Conservation (phyloP, 164 flowering plant genomes). For the Vitis amurensis region DNA sequence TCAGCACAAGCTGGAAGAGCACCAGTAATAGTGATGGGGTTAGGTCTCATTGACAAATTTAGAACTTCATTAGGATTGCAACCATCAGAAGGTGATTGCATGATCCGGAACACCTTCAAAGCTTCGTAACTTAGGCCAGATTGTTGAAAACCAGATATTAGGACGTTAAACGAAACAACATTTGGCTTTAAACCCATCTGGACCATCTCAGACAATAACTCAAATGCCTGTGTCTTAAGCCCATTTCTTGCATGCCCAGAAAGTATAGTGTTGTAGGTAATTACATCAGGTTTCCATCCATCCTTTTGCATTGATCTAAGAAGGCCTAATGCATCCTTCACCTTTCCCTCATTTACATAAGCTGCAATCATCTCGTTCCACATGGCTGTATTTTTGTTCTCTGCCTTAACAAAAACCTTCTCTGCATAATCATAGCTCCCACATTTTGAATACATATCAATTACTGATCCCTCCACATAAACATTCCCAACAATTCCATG, state of each 20-base stretch:
- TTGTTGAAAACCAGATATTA: constrained; percentile 58
- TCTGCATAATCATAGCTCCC: constrained; percentile 35
- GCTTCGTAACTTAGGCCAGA: constrained; percentile 40
- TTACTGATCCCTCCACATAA: constrained; percentile 44
- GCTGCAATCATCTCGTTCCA: constrained; percentile 54
- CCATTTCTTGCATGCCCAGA: constrained; percentile 43
- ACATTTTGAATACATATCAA: constrained; percentile 49
- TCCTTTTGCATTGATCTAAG: constrained; percentile 28
- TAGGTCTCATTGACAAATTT: constrained; percentile 21
- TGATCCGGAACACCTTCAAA: constrained; percentile 37
- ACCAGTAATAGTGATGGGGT: constrained; percentile 30
- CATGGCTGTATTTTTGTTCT: constrained; percentile 33
- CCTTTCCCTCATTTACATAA: constrained; percentile 38
- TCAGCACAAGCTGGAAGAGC: constrained; percentile 58
- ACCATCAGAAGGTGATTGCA: constrained; percentile 26
- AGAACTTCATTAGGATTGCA: constrained; percentile 8
- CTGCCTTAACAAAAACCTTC: constrained; percentile 27
- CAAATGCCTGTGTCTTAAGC: constrained; percentile 34
- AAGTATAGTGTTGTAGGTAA: constrained; percentile 47
- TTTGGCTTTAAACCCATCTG: constrained; percentile 40
- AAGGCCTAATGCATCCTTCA: constrained; percentile 25
- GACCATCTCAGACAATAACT: constrained; percentile 36
- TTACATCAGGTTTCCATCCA: constrained; percentile 40
- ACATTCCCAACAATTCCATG: constrained; percentile 17
- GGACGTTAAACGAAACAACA: constrained; percentile 33